Evolutionary conservation across 352 stramenopile species (phyloP).

Genomic region (Globisporangium echinulatum): DNA sequence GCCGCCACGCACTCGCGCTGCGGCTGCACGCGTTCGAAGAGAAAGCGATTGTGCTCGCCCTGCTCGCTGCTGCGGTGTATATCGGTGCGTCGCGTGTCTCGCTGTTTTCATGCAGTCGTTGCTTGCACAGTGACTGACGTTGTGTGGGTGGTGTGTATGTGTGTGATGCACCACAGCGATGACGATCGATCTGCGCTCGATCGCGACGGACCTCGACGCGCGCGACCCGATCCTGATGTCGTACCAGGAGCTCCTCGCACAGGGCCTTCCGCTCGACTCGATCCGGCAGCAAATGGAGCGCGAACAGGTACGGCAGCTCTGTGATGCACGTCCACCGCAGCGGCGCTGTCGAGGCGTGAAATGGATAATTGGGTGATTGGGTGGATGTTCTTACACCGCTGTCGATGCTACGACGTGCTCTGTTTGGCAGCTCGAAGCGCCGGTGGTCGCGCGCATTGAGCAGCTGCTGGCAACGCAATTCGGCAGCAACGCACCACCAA

Average conservation of each 20-base stretch:
- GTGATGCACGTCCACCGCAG: too few relatives aligned
- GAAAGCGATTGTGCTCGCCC: constrained; percentile 47
- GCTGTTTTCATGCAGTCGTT: not conserved
- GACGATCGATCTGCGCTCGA: constrained; percentile 37
- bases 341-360: too few relatives aligned
- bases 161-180: constrained; percentile 21
- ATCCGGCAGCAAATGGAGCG: constrained; percentile 70
- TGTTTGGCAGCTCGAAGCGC: constrained; percentile 1
- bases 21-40: constrained; percentile 47
- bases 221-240: constrained; percentile 46
- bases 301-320: constrained; percentile 34
- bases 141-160: not conserved
- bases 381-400: too few relatives aligned
- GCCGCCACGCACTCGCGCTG: constrained; percentile 45
- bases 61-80: constrained; percentile 43
- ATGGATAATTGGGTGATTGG: too few relatives aligned
- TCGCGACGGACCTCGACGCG: constrained; percentile 36
- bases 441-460: constrained; percentile 39
- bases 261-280: constrained; percentile 51
- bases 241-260: constrained; percentile 54
- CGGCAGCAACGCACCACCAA: constrained; percentile 22
- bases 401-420: not conserved
- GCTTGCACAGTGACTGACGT: not conserved
- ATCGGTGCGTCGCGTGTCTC: constrained; percentile 17
- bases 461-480: constrained; percentile 36